Evolutionary conservation across 192 early-diverging fungal species (phyloP), one percentile per base, ranked within the genome.

Genomic region (Diversispora epigaea): DNA sequence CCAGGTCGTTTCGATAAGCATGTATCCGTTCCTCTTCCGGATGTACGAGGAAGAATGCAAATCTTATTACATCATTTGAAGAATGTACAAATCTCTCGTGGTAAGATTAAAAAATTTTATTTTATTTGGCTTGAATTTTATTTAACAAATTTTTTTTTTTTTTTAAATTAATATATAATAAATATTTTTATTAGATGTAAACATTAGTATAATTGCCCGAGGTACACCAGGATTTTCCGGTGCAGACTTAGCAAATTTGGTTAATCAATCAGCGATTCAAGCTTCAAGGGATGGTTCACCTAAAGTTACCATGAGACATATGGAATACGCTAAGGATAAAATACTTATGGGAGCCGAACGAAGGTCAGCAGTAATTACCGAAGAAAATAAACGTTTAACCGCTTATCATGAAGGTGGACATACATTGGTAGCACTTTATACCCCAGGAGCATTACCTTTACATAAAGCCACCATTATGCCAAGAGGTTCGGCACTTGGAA

Each of bases 381-480:
- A 92, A 12, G 90, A 96, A 63, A 88, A 83, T 77, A 97, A 97
- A 77, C 84, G 88, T 21, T 78, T 95, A 44, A 99, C 97, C 6
- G 97, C 98, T 2, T 99, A 98, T 77, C 98, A 99, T 79, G 98
- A 99, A 79, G 97, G 96, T 50, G 98, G 98, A 0, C 98, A 99
- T 81, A 91, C 98, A 0, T 81, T 99, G 47, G 96, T 96, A 2
- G 97, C 97, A 6, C 86, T 94, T 79, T 95, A 93, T 84, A 98
- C 96, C n/a, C 86, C 89, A 19, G 97, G 96, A 8, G 96, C 98
- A 7, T 91, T 93, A 87, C 94, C 97, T 41, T 78, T 99, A 72
- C 96, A 98, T 84, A 99, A 99, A 80, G 97, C 96, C 5, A 99
- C 98, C 1, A 94, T 99, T 32, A 98, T 99, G 82, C 98, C 97